phyloP scores from a whole-genome alignment of 352 stramenopile species.

The Elongisporangium undulatum region DNA sequence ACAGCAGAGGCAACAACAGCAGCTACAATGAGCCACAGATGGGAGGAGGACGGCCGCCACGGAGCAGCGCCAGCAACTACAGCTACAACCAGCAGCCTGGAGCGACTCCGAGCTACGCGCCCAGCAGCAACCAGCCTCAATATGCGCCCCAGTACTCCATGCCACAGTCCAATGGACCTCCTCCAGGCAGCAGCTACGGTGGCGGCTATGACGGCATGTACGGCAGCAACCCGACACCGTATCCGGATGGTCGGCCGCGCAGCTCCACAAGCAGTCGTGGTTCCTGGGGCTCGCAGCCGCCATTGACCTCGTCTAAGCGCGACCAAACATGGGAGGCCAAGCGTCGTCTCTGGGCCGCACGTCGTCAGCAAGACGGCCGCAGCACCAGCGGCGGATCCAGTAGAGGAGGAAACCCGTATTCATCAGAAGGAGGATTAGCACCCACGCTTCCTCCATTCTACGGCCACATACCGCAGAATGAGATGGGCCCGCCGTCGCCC shows the following conservation, averaged over 20 bases:
- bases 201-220: background rate
- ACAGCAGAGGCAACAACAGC: conserved; percentile 3
- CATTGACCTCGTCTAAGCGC: conserved; percentile 68
- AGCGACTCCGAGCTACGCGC: conserved; percentile 7
- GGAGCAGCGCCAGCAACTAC: conserved; percentile 12
- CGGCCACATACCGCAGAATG: conserved; percentile 11
- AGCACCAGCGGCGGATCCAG: conserved; percentile 8
- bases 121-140: conserved; percentile 6
- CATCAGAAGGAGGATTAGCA: conserved; percentile 12
- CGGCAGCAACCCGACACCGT: background rate
- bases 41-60: background rate
- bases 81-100: conserved; percentile 6
- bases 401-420: conserved; percentile 5
- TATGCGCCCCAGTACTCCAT: background rate
- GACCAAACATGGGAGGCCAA: conserved; percentile 85
- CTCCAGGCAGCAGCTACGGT: background rate
- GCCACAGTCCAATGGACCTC: conserved; percentile 10
- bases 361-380: conserved; percentile 28
- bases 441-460: conserved; percentile 1
- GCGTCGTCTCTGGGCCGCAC: conserved; percentile 56
- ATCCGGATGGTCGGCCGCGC: conserved; percentile 1
- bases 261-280: conserved; percentile 24
- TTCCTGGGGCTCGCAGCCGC: conserved; percentile 43
- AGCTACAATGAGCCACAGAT: conserved; percentile 5
- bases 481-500: conserved; percentile 39